A percentile compares a stretch with the other conserved stretches of the same genome.
These are phyloP conservation scores for Tolypocladium nubicola DNA, from an alignment of 2,329 filamentous ascomycete genomes.

Conservation along the genomic window DNA sequence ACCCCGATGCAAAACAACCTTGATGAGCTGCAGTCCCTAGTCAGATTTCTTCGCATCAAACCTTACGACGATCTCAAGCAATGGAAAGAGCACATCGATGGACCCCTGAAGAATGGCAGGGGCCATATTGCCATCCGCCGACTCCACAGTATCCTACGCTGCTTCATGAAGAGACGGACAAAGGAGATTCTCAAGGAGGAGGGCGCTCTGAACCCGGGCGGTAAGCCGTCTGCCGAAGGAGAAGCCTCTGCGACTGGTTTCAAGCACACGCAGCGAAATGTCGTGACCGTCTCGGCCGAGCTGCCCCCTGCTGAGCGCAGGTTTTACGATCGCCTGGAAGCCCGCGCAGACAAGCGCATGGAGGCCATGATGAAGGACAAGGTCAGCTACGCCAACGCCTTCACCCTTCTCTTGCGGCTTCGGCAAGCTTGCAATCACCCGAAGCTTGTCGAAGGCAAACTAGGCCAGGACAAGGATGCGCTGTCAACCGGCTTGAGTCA, in stretches of 20 bases:
- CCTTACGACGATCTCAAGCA: slow-evolving; percentile 77
- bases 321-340: slow-evolving; percentile 79
- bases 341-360: slow-evolving; percentile 75
- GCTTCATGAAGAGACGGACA: slow-evolving; percentile 97
- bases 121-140: slow-evolving; percentile 83
- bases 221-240: slow-evolving; percentile 46
- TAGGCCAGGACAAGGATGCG: slow-evolving; percentile 81
- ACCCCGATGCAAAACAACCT: slow-evolving; percentile 98
- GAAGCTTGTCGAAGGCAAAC: slow-evolving; percentile 72
- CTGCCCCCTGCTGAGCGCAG: slow-evolving; percentile 71
- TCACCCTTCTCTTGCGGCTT: slow-evolving; percentile 82
- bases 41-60: slow-evolving; percentile 84
- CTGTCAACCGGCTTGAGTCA: slow-evolving; percentile 52
- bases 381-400: slow-evolving; percentile 84
- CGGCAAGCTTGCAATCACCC: slow-evolving; percentile 94
- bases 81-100: slow-evolving; percentile 88
- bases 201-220: slow-evolving; percentile 67
- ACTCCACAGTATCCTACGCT: slow-evolving; percentile 73
- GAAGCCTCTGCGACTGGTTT: slow-evolving; percentile 54
- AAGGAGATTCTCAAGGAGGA: slow-evolving; percentile 93
- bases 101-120: slow-evolving; percentile 79
- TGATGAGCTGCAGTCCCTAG: slow-evolving; percentile 87
- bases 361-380: slow-evolving; percentile 79
- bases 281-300: slow-evolving; percentile 67
- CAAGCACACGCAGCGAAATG: slow-evolving; percentile 83